Evolutionary conservation across 208 protist genomes (phyloP).

Genomic region (Histomonas meleagridis): DNA sequence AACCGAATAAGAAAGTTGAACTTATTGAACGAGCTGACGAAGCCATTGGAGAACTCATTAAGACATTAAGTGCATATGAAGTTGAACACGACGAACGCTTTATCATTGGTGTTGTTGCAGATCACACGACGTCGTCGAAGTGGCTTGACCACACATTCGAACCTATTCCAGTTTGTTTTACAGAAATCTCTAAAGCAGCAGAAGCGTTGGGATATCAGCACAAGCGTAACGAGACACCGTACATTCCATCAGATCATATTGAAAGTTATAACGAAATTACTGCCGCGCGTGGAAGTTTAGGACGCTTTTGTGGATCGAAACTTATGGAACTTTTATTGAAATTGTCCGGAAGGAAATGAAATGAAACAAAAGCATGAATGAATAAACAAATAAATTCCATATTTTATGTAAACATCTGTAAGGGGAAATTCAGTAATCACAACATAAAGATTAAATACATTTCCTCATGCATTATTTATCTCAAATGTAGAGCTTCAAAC

Average conservation of each 20-base stretch:
- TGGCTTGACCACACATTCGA: conserved; percentile 20
- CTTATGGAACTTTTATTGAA: background rate
- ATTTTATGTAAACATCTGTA: too few relatives aligned
- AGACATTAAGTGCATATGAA: background rate
- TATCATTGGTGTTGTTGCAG: conserved; percentile 3
- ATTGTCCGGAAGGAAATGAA: background rate
- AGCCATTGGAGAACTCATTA: background rate
- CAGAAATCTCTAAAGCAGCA: background rate
- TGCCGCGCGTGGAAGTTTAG: background rate
- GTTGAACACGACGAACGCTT: background rate
- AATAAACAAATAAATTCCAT: too few relatives aligned
- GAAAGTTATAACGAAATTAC: background rate
- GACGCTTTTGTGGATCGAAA: conserved; percentile 1
- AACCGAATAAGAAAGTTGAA: background rate
- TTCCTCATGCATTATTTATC: too few relatives aligned
- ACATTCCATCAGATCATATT: background rate
- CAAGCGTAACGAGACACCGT: background rate
- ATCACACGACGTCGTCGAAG: conserved; percentile 22
- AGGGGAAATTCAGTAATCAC: too few relatives aligned
- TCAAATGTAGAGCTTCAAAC: too few relatives aligned
- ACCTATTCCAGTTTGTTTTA: conserved; percentile 2
- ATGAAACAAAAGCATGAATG: too few relatives aligned
- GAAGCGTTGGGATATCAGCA: background rate
- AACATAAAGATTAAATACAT: too few relatives aligned
- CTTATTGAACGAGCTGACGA: conserved; percentile 32